A percentile compares a stretch with the other conserved stretches of the same genome.
These are phyloP conservation scores for Paramecium bursaria DNA, from an alignment of 73 alveolate genomes.

Conservation along the genomic window DNA sequence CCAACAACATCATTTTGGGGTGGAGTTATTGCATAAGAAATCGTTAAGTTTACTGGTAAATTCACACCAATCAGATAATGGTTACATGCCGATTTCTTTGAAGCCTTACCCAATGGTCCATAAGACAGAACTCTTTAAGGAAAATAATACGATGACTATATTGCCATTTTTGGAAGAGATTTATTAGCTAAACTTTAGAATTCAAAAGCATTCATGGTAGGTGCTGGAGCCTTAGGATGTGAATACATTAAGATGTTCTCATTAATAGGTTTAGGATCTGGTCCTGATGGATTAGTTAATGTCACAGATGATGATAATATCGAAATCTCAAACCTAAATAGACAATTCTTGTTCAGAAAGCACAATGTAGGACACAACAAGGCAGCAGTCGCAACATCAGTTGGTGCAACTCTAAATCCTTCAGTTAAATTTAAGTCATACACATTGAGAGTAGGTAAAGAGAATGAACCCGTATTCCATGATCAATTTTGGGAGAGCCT, in stretches of 20 bases:
- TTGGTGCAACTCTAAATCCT: slow-evolving; percentile 87
- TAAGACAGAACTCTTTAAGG: slow-evolving; percentile 81
- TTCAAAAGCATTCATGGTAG: slow-evolving; percentile 81
- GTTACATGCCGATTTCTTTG: slow-evolving; percentile 71
- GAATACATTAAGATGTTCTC: slow-evolving; percentile 97
- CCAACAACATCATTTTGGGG: slow-evolving; percentile 99
- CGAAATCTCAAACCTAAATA: slow-evolving; percentile 96
- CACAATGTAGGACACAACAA: slow-evolving; percentile 92
- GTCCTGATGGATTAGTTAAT: slow-evolving; percentile 84
- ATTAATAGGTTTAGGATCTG: slow-evolving; percentile 96
- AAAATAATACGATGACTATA: slow-evolving; percentile 94
- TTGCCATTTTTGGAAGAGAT: slow-evolving; percentile 94
- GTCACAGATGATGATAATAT: slow-evolving; percentile 99
- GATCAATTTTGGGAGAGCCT: slow-evolving; percentile 98
- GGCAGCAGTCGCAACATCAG: slow-evolving; percentile 90
- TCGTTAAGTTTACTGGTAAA: slow-evolving; percentile 98
- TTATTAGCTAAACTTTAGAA: slow-evolving; percentile 82
- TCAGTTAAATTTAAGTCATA: slow-evolving; percentile 81
- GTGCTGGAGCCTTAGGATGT: slow-evolving; percentile 99
- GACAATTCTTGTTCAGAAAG: slow-evolving; percentile 97
- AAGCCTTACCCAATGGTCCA: slow-evolving; percentile 68
- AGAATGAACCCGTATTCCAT: slow-evolving; percentile 94
- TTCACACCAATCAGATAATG: slow-evolving; percentile 92
- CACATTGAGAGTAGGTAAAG: slow-evolving; percentile 92
- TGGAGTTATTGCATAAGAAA: slow-evolving; percentile 98